Conservation (phyloP, 306 rosid species). For the Trichosanthes cucumerina region DNA sequence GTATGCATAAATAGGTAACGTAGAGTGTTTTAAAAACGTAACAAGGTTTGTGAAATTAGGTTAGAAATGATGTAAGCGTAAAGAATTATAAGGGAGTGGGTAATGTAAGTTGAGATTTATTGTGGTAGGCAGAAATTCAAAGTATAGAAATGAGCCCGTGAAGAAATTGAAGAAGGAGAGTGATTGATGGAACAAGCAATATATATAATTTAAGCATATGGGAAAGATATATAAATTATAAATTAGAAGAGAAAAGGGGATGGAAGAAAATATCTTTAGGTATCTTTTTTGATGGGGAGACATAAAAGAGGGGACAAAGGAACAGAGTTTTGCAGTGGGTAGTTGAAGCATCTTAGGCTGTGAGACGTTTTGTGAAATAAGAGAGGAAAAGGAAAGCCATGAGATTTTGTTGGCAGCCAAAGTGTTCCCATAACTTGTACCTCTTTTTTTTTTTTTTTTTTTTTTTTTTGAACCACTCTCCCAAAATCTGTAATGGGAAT, state of each 20-base stretch:
- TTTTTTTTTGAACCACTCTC: not conserved
- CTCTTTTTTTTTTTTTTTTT: too few species aligned
- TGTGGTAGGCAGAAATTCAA: not conserved
- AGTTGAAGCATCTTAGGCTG: not conserved
- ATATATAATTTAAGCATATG: not conserved
- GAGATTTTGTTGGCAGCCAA: not conserved
- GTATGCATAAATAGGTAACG: too few species aligned
- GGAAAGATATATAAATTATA: not conserved
- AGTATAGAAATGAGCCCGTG: not conserved
- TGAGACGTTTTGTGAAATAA: not conserved
- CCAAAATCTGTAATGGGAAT: not conserved
- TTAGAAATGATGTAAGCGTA: too few species aligned
- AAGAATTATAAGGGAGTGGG: not conserved
- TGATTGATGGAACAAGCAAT: not conserved
- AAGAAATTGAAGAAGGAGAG: not conserved
- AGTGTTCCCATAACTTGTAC: not conserved
- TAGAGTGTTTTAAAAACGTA: too few species aligned
- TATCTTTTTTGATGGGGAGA: constrained; percentile 1
- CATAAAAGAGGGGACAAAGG: constrained; percentile 9
- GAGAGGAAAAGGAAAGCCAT: not conserved
- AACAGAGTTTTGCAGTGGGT: constrained; percentile 4
- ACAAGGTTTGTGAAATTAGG: too few species aligned
- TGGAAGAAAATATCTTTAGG: not conserved
- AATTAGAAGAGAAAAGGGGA: not conserved
- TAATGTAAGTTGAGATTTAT: not conserved